A percentile compares a stretch with the other conserved stretches of the same genome.
Evolutionary conservation across 1,139 yeast species (phyloP).

Genomic region (Ashbya aceris): DNA sequence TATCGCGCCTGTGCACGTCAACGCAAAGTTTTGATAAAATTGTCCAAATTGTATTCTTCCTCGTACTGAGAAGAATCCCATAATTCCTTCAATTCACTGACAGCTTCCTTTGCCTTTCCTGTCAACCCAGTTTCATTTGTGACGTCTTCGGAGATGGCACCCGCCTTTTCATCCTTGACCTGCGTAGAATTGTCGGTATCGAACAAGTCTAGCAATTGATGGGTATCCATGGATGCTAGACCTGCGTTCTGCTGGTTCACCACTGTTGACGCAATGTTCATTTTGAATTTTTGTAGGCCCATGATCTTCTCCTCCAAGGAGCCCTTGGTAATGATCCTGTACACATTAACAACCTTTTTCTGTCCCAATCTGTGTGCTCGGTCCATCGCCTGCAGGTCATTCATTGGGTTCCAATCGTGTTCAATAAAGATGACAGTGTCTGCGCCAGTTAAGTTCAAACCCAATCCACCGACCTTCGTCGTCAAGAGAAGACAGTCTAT

Average conservation of each 20-base stretch:
- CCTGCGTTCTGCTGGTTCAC: slow-evolving; percentile 97
- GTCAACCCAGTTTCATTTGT: slow-evolving; percentile 35
- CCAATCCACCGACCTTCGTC: slow-evolving; percentile 97
- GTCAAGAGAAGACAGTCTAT: slow-evolving; percentile 87
- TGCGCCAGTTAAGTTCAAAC: slow-evolving; percentile 94
- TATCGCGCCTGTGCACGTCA: slow-evolving; percentile 12
- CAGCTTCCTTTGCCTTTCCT: slow-evolving; percentile 35
- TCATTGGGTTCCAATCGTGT: slow-evolving; percentile 99
- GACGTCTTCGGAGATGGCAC: slow-evolving; percentile 31
- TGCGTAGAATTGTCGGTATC: slow-evolving; percentile 42
- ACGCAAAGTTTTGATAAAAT: slow-evolving; percentile 71
- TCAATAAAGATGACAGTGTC: slow-evolving; percentile 98
- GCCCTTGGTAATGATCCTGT: slow-evolving; percentile 81
- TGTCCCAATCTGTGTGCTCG: slow-evolving; percentile 98
- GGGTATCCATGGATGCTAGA: slow-evolving; percentile 90
- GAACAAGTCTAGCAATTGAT: slow-evolving; percentile 83
- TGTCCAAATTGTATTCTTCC: slow-evolving; percentile 90
- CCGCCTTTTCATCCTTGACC: slow-evolving; percentile 24
- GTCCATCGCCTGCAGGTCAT: slow-evolving; percentile 98
- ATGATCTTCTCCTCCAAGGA: slow-evolving; percentile 95
- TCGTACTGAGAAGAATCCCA: slow-evolving; percentile 97
- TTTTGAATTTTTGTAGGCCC: slow-evolving; percentile 96
- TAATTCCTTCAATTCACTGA: slow-evolving; percentile 83
- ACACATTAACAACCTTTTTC: slow-evolving; percentile 92
- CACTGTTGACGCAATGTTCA: slow-evolving; percentile 93